Evolutionary conservation across 2,329 filamentous ascomycete genomes (phyloP).

Genomic region (Xylaria sp.): DNA sequence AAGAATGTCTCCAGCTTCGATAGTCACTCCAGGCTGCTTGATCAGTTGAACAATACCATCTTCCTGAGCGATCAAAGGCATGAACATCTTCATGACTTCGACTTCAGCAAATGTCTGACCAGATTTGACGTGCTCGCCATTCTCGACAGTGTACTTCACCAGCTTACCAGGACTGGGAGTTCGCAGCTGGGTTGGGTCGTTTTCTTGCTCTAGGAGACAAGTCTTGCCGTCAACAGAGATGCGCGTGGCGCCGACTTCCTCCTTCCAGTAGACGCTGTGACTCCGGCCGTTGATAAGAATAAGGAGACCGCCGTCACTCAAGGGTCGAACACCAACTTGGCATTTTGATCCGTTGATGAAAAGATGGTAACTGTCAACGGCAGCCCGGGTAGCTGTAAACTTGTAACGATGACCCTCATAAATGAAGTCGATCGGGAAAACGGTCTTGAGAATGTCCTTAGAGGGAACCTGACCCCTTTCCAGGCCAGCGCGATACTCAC

Average conservation of each 20-base stretch:
- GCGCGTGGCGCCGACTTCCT: conserved; percentile 95
- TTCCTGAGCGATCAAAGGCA: conserved; percentile 94
- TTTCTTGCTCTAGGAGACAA: conserved; percentile 96
- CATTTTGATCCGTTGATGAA: conserved; percentile 99
- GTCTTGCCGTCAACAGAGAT: conserved; percentile 98
- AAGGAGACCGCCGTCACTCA: conserved; percentile 93
- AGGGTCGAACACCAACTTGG: conserved; percentile 88
- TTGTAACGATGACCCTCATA: conserved; percentile 98
- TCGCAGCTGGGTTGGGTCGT: conserved; percentile 95
- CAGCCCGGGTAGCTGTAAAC: conserved; percentile 95
- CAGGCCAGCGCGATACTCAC: conserved; percentile 86
- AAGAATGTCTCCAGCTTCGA: conserved; percentile 98
- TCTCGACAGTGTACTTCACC: conserved; percentile 97
- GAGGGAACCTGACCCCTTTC: conserved; percentile 98
- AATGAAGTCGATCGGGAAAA: conserved; percentile 98
- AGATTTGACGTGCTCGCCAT: conserved; percentile 90
- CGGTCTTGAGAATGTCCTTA: conserved; percentile 96
- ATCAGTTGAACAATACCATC: conserved; percentile 97
- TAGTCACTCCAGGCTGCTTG: conserved; percentile 97
- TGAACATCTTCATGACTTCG: conserved; percentile 99
- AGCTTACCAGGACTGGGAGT: conserved; percentile 97
- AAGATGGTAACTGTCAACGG: conserved; percentile 92
- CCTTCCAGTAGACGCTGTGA: conserved; percentile 99
- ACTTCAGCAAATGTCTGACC: conserved; percentile 96
- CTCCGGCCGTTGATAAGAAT: conserved; percentile 91